phyloP scores from a whole-genome alignment of 306 rosid genomes.

The Echinosophora koreensis region DNA sequence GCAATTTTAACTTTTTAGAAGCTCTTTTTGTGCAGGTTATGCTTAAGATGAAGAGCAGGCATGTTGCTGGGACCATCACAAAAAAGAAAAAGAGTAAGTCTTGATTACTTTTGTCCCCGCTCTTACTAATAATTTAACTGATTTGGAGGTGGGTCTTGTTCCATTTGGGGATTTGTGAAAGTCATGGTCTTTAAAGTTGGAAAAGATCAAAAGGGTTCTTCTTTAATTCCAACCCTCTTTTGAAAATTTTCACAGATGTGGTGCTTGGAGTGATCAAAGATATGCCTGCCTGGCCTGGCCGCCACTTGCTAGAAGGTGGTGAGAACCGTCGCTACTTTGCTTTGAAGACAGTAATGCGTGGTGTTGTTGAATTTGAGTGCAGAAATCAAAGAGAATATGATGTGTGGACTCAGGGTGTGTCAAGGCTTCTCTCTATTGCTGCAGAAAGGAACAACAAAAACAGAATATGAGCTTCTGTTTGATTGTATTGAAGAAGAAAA shows the following conservation, averaged over 20 bases:
- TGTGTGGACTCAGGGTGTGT: conserved; percentile 93
- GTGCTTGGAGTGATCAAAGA: conserved; percentile 84
- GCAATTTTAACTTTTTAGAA: conserved; percentile 52
- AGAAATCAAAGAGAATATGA: conserved; percentile 87
- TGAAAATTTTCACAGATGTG: conserved; percentile 61
- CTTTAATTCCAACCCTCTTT: conserved; percentile 48
- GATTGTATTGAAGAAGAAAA: conserved; percentile 7
- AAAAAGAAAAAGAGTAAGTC: conserved; percentile 99
- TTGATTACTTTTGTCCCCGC: conserved; percentile 58
- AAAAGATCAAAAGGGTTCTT: conserved; percentile 48
- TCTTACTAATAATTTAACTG: conserved; percentile 58
- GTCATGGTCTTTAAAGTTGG: conserved; percentile 56
- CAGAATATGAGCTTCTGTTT: conserved; percentile 47
- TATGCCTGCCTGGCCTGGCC: conserved; percentile 98
- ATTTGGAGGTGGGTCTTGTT: conserved; percentile 85
- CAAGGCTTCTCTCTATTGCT: conserved; percentile 79
- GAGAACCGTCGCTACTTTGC: conserved; percentile 94
- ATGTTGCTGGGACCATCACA: conserved; percentile 98
- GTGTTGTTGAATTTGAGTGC: conserved; percentile 93
- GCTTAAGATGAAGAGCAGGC: conserved; percentile 99
- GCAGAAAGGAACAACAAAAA: conserved; percentile 73
- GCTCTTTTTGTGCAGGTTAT: conserved; percentile 89
- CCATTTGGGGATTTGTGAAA: conserved; percentile 91
- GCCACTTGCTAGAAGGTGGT: conserved; percentile 91
- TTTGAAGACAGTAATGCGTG: conserved; percentile 76